Percentiles rank a stretch among this genome's conserved stretches.
Evolutionary conservation across 805 yeast genomes (phyloP).

Genomic region (Zygoascus biomembranicola): DNA sequence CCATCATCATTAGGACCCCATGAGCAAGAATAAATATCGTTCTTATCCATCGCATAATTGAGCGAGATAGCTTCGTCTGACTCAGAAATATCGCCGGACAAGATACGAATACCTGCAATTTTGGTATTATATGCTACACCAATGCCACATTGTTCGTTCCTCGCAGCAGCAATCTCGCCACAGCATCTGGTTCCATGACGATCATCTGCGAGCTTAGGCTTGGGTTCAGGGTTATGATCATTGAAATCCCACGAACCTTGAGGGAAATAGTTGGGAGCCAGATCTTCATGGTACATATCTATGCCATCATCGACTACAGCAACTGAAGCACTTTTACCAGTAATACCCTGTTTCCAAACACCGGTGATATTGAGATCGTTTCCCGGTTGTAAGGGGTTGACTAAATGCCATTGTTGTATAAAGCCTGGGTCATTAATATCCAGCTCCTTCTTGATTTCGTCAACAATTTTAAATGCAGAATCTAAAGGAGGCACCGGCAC

Average conservation of each 20-base stretch:
- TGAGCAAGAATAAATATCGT: constrained; percentile 92
- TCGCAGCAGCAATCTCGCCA: constrained; percentile 86
- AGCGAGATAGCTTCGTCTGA: constrained; percentile 90
- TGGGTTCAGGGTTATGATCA: constrained; percentile 63
- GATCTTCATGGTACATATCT: constrained; percentile 71
- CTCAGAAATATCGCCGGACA: constrained; percentile 69
- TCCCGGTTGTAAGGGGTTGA: constrained; percentile 64
- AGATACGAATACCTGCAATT: constrained; percentile 83
- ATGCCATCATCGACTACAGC: constrained; percentile 94
- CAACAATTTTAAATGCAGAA: constrained; percentile 7
- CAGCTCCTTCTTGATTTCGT: constrained; percentile 39
- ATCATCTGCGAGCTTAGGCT: constrained; percentile 73
- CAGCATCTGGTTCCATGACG: constrained; percentile 97
- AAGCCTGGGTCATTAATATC: constrained; percentile 79
- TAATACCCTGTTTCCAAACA: constrained; percentile 72
- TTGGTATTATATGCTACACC: constrained; percentile 89
- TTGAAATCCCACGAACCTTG: constrained; percentile 95
- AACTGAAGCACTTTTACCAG: constrained; percentile 75
- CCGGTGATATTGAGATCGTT: constrained; percentile 82
- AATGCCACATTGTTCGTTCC: constrained; percentile 82
- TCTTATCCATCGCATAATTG: constrained; percentile 68
- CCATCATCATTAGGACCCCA: constrained; percentile 99
- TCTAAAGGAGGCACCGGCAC: constrained; percentile 8
- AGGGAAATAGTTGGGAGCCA: constrained; percentile 47
- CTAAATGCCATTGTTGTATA: constrained; percentile 82